Conservation (phyloP, 1,284 basidiomycete species). For the Apiotrichum veenhuisii region DNA sequence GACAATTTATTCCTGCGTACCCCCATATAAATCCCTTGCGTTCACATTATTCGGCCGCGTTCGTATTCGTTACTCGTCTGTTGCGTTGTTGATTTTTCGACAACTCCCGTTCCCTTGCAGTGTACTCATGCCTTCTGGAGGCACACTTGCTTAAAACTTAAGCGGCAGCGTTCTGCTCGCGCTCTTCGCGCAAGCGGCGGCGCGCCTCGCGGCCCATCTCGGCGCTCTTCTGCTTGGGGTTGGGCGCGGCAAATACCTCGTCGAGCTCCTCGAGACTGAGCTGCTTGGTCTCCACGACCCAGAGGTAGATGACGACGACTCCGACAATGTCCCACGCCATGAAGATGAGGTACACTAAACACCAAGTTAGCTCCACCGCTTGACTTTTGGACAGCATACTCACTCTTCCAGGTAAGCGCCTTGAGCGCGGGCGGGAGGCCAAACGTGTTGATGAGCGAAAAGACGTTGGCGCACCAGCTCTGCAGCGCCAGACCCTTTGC, state of each 20-base stretch:
- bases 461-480: conserved; percentile 18
- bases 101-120: too few relatives aligned
- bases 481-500: conserved; percentile 53
- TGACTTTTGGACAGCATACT: conserved; percentile 49
- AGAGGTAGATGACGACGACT: conserved; percentile 58
- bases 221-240: conserved; percentile 50
- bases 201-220: too few relatives aligned
- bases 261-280: conserved; percentile 59
- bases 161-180: too few relatives aligned
- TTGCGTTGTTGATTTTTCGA: too few relatives aligned
- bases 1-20: too few relatives aligned
- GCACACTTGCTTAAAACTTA: too few relatives aligned
- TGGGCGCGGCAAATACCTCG: conserved; percentile 55
- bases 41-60: too few relatives aligned
- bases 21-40: too few relatives aligned
- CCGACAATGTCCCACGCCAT: conserved; percentile 57
- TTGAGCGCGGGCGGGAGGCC: conserved; percentile 34
- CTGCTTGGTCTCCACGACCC: conserved; percentile 54
- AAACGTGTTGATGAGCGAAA: conserved; percentile 37
- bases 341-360: conserved; percentile 58
- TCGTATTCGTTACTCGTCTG: too few relatives aligned
- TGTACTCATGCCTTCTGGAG: too few relatives aligned
- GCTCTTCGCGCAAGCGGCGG: too few relatives aligned
- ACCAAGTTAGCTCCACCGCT: conserved; percentile 8
- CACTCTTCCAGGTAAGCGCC: conserved; percentile 30